phyloP scores from a whole-genome alignment of 73 alveolate species.

The Chromera velia region DNA sequence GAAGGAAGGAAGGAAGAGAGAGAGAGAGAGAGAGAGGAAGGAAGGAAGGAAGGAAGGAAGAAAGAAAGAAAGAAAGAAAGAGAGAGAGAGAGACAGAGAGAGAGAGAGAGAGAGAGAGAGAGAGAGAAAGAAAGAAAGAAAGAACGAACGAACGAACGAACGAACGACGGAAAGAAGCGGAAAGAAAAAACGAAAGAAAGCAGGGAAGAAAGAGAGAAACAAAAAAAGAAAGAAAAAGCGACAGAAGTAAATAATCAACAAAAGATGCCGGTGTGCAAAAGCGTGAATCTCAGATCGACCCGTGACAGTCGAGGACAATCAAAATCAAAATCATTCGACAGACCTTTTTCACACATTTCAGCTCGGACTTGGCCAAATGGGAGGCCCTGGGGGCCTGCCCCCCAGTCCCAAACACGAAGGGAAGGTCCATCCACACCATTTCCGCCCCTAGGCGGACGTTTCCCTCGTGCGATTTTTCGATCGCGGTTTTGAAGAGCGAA shows the following conservation, averaged over 20 bases:
- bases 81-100: conserved; percentile 1
- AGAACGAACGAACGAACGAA: too few relatives aligned
- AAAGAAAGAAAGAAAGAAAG: background rate
- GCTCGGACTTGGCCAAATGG: too few relatives aligned
- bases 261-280: too few relatives aligned
- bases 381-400: too few relatives aligned
- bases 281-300: too few relatives aligned
- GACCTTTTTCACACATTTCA: too few relatives aligned
- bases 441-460: too few relatives aligned
- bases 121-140: background rate
- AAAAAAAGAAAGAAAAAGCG: background rate
- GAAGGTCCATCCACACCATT: too few relatives aligned
- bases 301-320: background rate
- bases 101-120: background rate
- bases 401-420: too few relatives aligned
- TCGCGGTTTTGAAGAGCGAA: too few relatives aligned
- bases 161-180: too few relatives aligned
- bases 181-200: background rate
- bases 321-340: background rate
- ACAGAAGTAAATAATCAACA: background rate
- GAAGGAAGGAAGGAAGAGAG: background rate
- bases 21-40: background rate
- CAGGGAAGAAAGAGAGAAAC: background rate
- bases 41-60: background rate
- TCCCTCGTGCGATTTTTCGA: too few relatives aligned